Conservation (phyloP, 768 basidiomycete species). For the Tricholoma matsutake region DNA sequence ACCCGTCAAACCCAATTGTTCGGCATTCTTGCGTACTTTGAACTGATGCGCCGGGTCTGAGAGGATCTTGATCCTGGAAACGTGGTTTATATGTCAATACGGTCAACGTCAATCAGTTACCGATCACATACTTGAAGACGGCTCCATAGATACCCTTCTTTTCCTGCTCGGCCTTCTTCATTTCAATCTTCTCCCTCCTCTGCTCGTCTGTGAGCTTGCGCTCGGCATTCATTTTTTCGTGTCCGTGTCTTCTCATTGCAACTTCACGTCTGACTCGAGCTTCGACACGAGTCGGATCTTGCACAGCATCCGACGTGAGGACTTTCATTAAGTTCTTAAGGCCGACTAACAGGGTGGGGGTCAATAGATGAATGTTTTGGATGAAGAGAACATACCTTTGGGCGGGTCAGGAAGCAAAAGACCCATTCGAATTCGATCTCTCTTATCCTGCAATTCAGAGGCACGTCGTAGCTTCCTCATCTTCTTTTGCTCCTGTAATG, state of each 20-base stretch:
- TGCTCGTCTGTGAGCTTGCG: conserved; percentile 93
- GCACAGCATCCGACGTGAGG: conserved; percentile 91
- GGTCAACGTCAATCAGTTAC: not conserved
- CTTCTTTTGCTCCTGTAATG: conserved; percentile 86
- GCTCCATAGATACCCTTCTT: conserved; percentile 79
- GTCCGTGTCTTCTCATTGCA: conserved; percentile 80
- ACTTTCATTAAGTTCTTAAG: conserved; percentile 97
- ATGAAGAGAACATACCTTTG: conserved; percentile 57
- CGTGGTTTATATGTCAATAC: not conserved
- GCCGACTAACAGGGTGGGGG: conserved; percentile 54
- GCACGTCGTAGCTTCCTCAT: conserved; percentile 87
- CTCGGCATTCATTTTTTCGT: conserved; percentile 92
- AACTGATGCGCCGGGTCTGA: conserved; percentile 92
- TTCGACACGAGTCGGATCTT: conserved; percentile 97
- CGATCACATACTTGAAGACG: conserved; percentile 78
- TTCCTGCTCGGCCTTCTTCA: conserved; percentile 84
- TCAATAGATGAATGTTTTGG: not conserved
- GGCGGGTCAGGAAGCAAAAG: conserved; percentile 92
- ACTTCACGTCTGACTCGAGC: conserved; percentile 94
- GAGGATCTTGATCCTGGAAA: conserved; percentile 75
- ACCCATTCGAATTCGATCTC: conserved; percentile 95
- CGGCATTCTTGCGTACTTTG: conserved; percentile 96
- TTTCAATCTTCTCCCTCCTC: conserved; percentile 80
- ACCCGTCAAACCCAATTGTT: conserved; percentile 85
- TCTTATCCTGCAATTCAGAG: conserved; percentile 89